Conservation (phyloP, 2,329 filamentous ascomycete genomes). For the Cyphellophora europaea region DNA sequence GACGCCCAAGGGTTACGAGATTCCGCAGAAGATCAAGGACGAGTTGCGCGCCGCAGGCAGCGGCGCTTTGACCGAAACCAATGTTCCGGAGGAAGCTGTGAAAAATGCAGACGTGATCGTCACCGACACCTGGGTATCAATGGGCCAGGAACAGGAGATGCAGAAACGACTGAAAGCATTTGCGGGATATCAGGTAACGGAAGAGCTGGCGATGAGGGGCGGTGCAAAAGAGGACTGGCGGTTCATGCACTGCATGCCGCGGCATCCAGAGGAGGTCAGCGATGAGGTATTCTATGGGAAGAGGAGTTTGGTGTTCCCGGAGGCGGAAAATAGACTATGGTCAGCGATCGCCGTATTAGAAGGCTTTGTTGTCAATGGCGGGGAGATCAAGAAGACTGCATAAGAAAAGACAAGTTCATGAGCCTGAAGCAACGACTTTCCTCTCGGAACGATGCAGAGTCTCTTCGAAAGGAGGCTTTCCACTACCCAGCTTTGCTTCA, state of each 20-base stretch:
- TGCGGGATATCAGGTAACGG: constrained; percentile 82
- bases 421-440: too few relatives aligned
- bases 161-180: constrained; percentile 72
- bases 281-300: constrained; percentile 91
- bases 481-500: too few relatives aligned
- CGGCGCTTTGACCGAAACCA: constrained; percentile 62
- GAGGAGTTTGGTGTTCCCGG: constrained; percentile 79
- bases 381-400: constrained; percentile 51
- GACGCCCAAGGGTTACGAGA: constrained; percentile 74
- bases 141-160: constrained; percentile 89
- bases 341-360: constrained; percentile 79
- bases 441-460: too few relatives aligned
- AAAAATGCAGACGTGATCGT: constrained; percentile 81
- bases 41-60: constrained; percentile 58
- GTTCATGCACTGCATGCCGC: constrained; percentile 96
- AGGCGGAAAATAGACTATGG: constrained; percentile 93
- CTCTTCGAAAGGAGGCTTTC: too few relatives aligned
- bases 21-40: constrained; percentile 63
- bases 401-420: too few relatives aligned
- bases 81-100: constrained; percentile 72
- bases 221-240: constrained; percentile 86
- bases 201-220: constrained; percentile 70
- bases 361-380: constrained; percentile 89
- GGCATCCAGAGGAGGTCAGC: constrained; percentile 83
- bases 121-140: constrained; percentile 96